These are phyloP conservation scores for Microascus cirrosus DNA, from an alignment of 2,329 filamentous ascomycete species.

Conservation along the genomic window DNA sequence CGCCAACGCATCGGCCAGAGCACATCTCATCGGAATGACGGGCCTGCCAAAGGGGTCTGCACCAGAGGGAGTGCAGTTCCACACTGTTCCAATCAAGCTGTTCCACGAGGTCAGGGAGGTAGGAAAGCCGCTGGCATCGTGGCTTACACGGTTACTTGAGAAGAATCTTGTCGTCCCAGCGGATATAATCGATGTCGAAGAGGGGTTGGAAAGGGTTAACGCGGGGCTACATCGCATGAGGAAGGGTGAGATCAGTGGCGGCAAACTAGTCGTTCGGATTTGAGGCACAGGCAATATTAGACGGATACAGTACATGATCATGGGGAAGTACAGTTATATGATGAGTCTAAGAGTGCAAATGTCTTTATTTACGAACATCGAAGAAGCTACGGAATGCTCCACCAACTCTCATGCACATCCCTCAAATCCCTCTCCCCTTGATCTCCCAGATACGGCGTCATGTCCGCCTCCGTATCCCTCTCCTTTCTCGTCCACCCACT, in stretches of 20 bases:
- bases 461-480: constrained; percentile 38
- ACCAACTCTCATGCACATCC: constrained; percentile 59
- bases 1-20: constrained; percentile 18
- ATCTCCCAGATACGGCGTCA: constrained; percentile 51
- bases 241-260: constrained; percentile 54
- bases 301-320: neutral
- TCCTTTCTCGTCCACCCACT: constrained; percentile 56
- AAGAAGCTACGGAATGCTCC: constrained; percentile 14
- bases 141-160: constrained; percentile 55
- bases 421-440: constrained; percentile 47
- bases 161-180: constrained; percentile 43
- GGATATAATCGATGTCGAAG: constrained; percentile 50
- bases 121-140: constrained; percentile 50
- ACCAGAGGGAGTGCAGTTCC: constrained; percentile 35
- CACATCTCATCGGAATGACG: constrained; percentile 56
- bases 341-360: neutral
- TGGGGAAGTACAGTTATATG: neutral
- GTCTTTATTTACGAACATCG: neutral
- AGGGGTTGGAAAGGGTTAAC: constrained; percentile 58
- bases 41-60: constrained; percentile 50
- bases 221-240: constrained; percentile 54
- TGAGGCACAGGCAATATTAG: neutral
- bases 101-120: constrained; percentile 58
- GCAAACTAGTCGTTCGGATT: constrained; percentile 24
- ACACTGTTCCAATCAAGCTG: constrained; percentile 63